Conservation (phyloP, 2,329 filamentous ascomycete species). For the Clarireedia sp. region DNA sequence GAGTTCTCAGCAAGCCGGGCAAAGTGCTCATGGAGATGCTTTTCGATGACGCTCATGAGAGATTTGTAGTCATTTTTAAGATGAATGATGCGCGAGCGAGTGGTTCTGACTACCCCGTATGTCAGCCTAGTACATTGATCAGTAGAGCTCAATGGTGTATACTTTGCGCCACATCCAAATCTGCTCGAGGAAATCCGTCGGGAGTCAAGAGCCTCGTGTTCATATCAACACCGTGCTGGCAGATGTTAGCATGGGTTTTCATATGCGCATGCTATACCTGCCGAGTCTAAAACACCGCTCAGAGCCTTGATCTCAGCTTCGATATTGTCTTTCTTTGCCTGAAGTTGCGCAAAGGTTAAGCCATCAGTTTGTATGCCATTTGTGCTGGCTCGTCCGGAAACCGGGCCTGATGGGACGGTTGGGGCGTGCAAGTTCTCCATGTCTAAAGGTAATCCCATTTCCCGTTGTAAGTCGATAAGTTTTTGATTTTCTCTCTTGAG, state of each 20-base stretch:
- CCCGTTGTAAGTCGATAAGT: background rate
- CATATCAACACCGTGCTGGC: constrained; percentile 87
- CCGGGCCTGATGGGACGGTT: constrained; percentile 72
- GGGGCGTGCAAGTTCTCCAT: constrained; percentile 64
- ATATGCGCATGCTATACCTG: constrained; percentile 35
- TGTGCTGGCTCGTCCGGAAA: constrained; percentile 45
- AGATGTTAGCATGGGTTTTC: constrained; percentile 10
- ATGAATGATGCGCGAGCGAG: constrained; percentile 78
- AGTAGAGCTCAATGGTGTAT: constrained; percentile 28
- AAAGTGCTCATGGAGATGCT: constrained; percentile 82
- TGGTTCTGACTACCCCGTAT: constrained; percentile 69
- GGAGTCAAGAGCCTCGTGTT: constrained; percentile 76
- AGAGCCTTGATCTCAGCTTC: constrained; percentile 83
- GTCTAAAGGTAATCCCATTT: constrained; percentile 25
- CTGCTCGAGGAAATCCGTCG: constrained; percentile 86
- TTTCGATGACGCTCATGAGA: constrained; percentile 76
- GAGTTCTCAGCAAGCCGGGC: constrained; percentile 50
- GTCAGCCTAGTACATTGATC: background rate
- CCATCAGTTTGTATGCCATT: constrained; percentile 55
- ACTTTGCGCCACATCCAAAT: constrained; percentile 95
- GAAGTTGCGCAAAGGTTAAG: constrained; percentile 69
- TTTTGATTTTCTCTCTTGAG: background rate
- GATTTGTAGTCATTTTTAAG: constrained; percentile 91
- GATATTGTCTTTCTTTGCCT: constrained; percentile 73
- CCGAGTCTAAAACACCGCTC: constrained; percentile 79